Conservation (phyloP, 225 moss, liverwort and hornwort genomes). For the Thuidium tamariscinum region DNA sequence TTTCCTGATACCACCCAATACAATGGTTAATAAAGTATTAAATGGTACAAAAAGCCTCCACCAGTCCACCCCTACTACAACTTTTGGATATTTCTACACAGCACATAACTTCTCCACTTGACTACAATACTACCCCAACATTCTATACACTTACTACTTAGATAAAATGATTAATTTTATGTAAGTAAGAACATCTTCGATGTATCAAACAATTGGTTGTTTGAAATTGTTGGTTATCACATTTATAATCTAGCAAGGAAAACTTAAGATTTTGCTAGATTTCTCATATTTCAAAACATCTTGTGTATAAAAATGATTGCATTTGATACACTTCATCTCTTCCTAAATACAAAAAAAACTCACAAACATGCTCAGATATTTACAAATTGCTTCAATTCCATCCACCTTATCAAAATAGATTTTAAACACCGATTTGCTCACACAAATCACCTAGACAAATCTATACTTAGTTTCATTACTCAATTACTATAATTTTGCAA, state of each 20-base stretch:
- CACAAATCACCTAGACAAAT: accelerated
- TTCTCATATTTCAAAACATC: background rate
- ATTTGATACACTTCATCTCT: background rate
- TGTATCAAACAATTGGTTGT: background rate
- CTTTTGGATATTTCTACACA: no score
- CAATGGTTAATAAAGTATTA: accelerated
- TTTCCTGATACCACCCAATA: accelerated
- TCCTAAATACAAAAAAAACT: background rate
- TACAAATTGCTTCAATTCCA: background rate
- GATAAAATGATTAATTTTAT: accelerated
- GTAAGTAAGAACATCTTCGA: accelerated
- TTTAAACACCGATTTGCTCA: background rate
- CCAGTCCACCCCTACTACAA: no score
- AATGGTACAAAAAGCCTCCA: background rate
- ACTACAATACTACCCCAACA: accelerated
- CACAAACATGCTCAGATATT: background rate
- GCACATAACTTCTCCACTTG: accelerated
- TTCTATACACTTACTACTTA: accelerated
- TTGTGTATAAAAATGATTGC: background rate
- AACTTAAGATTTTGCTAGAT: background rate
- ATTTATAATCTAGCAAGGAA: accelerated
- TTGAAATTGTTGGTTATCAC: accelerated
- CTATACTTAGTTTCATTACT: background rate
- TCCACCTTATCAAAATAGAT: accelerated
- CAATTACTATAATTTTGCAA: background rate